Conservation (phyloP, 371 early-diverging fungal species). For the Mortierella sp. region DNA sequence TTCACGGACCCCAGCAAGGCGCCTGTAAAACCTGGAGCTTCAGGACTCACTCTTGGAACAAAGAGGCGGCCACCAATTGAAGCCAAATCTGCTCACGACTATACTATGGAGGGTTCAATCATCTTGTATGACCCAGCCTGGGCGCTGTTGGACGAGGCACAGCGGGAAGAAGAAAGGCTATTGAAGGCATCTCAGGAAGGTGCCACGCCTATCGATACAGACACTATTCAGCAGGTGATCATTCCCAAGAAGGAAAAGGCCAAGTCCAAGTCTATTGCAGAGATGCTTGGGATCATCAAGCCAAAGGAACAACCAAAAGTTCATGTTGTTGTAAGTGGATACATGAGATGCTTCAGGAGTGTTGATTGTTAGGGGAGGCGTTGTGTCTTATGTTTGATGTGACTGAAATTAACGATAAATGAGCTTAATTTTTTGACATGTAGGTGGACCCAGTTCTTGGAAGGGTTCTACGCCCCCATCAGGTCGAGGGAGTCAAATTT, state of each 20-base stretch:
- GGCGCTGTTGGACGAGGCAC: conserved; percentile 62
- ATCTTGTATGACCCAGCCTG: conserved; percentile 86
- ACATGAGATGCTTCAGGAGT: background rate
- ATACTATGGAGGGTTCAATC: conserved; percentile 88
- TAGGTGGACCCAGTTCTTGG: conserved; percentile 88
- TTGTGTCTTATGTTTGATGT: background rate
- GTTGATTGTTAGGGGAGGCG: background rate
- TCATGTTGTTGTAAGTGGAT: conserved; percentile 68
- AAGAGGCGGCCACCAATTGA: conserved; percentile 65
- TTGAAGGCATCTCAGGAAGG: conserved; percentile 45
- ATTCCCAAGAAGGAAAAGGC: conserved; percentile 56
- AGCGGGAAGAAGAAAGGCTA: conserved; percentile 59
- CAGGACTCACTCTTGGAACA: conserved; percentile 72
- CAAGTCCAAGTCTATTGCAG: conserved; percentile 61
- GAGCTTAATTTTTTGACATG: background rate
- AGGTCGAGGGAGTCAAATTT: conserved; percentile 95
- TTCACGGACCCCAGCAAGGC: conserved; percentile 41
- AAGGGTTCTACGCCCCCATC: conserved; percentile 94
- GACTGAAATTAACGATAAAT: background rate
- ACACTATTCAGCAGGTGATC: conserved; percentile 48
- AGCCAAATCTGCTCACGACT: conserved; percentile 86
- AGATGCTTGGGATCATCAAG: conserved; percentile 67
- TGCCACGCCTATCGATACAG: conserved; percentile 38
- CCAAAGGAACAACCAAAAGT: conserved; percentile 66
- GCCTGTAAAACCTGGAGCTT: conserved; percentile 24